A percentile compares a stretch with the other conserved stretches of the same genome.
phyloP scores from a whole-genome alignment of 2,329 filamentous ascomycete genomes.

The Sclerotinia nivalis region DNA sequence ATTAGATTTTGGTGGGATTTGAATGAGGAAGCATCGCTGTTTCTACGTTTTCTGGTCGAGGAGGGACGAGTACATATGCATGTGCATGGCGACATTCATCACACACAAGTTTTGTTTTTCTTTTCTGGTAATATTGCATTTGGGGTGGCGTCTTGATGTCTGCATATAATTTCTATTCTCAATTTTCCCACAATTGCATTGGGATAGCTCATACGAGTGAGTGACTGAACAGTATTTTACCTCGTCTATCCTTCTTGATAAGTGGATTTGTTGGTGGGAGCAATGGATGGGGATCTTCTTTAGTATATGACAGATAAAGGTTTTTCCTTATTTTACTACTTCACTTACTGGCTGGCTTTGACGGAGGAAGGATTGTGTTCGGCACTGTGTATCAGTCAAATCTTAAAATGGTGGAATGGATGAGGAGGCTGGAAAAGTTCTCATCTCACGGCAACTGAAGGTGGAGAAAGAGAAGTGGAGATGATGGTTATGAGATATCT shows the following conservation, averaged over 20 bases:
- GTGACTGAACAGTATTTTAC: slow-evolving; percentile 26
- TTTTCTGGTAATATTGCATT: slow-evolving; percentile 42
- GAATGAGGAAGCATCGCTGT: slow-evolving; percentile 29
- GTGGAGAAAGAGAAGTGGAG: slow-evolving; percentile 19
- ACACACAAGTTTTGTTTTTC: slow-evolving; percentile 34
- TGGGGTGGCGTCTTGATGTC: slow-evolving; percentile 38
- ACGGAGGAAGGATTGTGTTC: slow-evolving; percentile 19
- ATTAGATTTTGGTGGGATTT: slow-evolving; percentile 37
- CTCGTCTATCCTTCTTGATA: slow-evolving; percentile 22
- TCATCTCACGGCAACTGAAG: not conserved
- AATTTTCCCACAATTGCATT: slow-evolving; percentile 18
- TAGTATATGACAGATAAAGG: slow-evolving; percentile 30
- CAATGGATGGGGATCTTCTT: slow-evolving; percentile 24
- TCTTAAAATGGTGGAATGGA: slow-evolving; percentile 16
- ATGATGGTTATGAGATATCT: slow-evolving; percentile 28
- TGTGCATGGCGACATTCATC: slow-evolving; percentile 27
- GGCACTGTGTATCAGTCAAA: slow-evolving; percentile 36
- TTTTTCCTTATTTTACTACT: slow-evolving; percentile 21
- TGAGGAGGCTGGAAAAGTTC: not conserved
- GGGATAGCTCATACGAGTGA: slow-evolving; percentile 16
- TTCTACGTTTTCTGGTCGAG: slow-evolving; percentile 30
- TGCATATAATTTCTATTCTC: slow-evolving; percentile 39
- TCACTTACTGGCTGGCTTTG: slow-evolving; percentile 15
- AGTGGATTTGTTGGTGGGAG: slow-evolving; percentile 23
- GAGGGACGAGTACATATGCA: slow-evolving; percentile 37